phyloP scores from a whole-genome alignment of 306 rosid species.

The Delonix regia region DNA sequence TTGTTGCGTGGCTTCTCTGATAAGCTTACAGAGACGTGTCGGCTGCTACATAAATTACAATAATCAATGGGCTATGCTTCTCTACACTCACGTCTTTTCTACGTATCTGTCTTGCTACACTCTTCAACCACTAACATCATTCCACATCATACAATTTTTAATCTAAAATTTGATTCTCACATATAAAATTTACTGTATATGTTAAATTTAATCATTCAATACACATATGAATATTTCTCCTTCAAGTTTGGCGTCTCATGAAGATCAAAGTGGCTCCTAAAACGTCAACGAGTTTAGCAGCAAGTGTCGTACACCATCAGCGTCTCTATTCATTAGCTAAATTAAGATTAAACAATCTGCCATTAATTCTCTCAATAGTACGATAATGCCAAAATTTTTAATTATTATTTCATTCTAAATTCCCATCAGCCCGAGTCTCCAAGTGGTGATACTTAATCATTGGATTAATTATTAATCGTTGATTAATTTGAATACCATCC shows the following conservation, averaged over 20 bases:
- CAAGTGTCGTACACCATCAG: too few species aligned
- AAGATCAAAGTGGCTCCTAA: too few species aligned
- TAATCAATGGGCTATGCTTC: neutral
- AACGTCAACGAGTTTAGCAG: neutral
- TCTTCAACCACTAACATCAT: conserved; percentile 6
- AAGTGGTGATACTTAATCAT: neutral
- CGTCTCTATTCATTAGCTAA: neutral
- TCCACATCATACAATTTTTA: neutral
- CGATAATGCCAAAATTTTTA: too few species aligned
- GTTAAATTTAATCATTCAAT: too few species aligned
- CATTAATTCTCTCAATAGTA: neutral
- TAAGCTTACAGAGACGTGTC: conserved; percentile 52
- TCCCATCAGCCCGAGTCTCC: neutral
- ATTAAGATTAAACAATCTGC: neutral
- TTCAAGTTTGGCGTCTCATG: neutral
- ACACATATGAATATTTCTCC: too few species aligned
- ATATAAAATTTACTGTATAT: too few species aligned
- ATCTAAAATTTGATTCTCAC: too few species aligned
- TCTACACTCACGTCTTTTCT: conserved; percentile 15
- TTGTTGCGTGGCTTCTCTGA: conserved; percentile 61
- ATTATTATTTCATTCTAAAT: neutral
- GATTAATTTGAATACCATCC: neutral
- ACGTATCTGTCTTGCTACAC: neutral
- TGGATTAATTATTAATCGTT: neutral
- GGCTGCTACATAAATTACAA: conserved; percentile 32